These are phyloP conservation scores for Cladophialophora psammophila DNA, from an alignment of 2,329 filamentous ascomycete species.

Conservation along the genomic window DNA sequence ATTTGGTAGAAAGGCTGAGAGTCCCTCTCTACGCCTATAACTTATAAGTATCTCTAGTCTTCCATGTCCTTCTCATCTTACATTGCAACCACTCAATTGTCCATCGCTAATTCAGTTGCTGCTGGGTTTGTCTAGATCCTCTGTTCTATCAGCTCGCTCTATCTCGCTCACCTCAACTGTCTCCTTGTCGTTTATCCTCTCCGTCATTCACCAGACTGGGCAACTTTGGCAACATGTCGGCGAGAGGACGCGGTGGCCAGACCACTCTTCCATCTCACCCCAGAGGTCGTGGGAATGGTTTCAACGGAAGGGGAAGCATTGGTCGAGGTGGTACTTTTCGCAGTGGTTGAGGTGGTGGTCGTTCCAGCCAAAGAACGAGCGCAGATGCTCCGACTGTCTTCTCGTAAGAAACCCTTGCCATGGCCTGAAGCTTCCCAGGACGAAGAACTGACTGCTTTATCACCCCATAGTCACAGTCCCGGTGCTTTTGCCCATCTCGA, in stretches of 20 bases:
- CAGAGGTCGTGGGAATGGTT: not conserved
- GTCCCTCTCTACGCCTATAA: too few species aligned
- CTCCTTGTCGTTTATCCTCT: not conserved
- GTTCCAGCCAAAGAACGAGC: not conserved
- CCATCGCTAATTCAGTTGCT: too few species aligned
- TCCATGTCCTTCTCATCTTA: too few species aligned
- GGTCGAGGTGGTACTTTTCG: not conserved
- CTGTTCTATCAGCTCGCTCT: too few species aligned
- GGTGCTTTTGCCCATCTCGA: not conserved
- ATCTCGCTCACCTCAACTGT: too few species aligned
- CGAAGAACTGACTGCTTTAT: not conserved
- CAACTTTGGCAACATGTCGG: not conserved
- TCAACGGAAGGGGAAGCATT: not conserved
- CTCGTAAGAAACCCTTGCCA: not conserved
- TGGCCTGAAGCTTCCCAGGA: not conserved
- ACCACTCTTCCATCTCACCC: not conserved
- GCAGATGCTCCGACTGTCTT: not conserved
- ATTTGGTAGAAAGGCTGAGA: too few species aligned
- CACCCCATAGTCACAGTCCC: not conserved
- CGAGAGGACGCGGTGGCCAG: not conserved
- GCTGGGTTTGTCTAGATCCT: too few species aligned
- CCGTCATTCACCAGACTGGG: not conserved
- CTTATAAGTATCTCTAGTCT: too few species aligned
- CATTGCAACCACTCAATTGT: too few species aligned
- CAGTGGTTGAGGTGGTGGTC: not conserved